Conservation (phyloP, 495 filamentous ascomycete species). For the Penicillium pancosmium region DNA sequence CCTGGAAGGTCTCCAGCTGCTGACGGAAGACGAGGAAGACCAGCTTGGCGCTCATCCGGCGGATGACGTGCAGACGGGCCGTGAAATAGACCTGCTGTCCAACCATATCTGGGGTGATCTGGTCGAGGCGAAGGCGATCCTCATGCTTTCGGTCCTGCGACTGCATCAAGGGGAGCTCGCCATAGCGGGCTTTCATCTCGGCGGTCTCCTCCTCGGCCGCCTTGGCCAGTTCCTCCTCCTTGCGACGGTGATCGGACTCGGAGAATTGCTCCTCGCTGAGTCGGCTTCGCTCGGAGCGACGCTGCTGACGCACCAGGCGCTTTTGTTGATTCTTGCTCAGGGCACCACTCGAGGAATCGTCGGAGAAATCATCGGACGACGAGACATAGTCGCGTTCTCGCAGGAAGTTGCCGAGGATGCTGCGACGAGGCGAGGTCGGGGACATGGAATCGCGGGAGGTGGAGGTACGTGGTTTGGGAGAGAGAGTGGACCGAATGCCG, state of each 20-base stretch:
- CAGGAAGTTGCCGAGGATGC: slow-evolving; percentile 44
- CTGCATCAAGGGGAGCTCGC: slow-evolving; percentile 58
- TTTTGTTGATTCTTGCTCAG: slow-evolving; percentile 59
- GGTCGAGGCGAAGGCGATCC: slow-evolving; percentile 50
- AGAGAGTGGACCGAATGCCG: slow-evolving; percentile 17
- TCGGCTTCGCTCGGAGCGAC: slow-evolving; percentile 48
- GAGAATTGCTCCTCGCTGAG: slow-evolving; percentile 55
- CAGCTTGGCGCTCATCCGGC: slow-evolving; percentile 86
- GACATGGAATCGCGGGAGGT: slow-evolving; percentile 19
- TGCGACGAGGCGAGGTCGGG: slow-evolving; percentile 40
- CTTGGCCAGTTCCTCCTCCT: slow-evolving; percentile 46
- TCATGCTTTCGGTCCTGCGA: slow-evolving; percentile 40
- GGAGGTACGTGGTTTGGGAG: slow-evolving; percentile 21
- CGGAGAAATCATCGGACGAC: slow-evolving; percentile 52
- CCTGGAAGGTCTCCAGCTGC: slow-evolving; percentile 77
- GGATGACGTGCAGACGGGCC: slow-evolving; percentile 80
- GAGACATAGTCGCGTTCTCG: slow-evolving; percentile 45
- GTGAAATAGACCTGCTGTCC: slow-evolving; percentile 74
- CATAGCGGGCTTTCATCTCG: slow-evolving; percentile 64
- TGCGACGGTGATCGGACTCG: slow-evolving; percentile 47
- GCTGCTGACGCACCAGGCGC: slow-evolving; percentile 47
- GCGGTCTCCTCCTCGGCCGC: slow-evolving; percentile 41
- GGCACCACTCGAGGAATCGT: slow-evolving; percentile 39
- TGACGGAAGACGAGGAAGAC: slow-evolving; percentile 87
- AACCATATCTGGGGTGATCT: slow-evolving; percentile 57